These are phyloP conservation scores for Trichoderma asperelloides DNA, from an alignment of 495 filamentous ascomycete species.

Conservation along the genomic window DNA sequence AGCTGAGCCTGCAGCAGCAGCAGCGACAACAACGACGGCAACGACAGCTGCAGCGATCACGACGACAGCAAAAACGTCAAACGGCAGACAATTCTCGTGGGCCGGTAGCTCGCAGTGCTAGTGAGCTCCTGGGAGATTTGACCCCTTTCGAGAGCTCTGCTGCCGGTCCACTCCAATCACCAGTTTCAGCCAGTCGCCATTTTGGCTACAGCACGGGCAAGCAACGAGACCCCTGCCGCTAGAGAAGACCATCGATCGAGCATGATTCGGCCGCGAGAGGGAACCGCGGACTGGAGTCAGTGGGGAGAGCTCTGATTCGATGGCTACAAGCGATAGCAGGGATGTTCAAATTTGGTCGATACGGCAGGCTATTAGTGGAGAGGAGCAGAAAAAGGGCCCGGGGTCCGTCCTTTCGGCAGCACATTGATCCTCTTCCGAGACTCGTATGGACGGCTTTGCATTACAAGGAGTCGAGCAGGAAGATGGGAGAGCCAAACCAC, in stretches of 20 bases:
- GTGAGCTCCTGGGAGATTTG: background rate
- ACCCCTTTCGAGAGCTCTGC: conserved; percentile 1
- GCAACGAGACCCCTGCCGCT: background rate
- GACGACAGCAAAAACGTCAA: background rate
- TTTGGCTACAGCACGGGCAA: background rate
- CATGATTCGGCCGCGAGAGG: background rate
- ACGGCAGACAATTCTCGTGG: background rate
- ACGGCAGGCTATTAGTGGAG: background rate
- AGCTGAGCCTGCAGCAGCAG: background rate
- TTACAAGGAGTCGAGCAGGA: too few species aligned
- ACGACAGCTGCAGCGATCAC: background rate
- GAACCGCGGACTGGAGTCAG: background rate
- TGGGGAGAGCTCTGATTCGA: background rate
- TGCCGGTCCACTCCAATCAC: background rate
- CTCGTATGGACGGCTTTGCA: too few species aligned
- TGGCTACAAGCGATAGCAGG: background rate
- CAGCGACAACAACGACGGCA: background rate
- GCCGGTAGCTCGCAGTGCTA: background rate
- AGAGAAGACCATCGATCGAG: background rate
- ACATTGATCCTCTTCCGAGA: background rate
- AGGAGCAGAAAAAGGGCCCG: background rate
- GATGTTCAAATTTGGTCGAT: background rate
- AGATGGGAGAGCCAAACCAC: too few species aligned
- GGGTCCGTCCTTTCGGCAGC: background rate
- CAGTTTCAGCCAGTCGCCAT: background rate